phyloP scores from a whole-genome alignment of 2,329 filamentous ascomycete species.

The Thyridium curvatum region DNA sequence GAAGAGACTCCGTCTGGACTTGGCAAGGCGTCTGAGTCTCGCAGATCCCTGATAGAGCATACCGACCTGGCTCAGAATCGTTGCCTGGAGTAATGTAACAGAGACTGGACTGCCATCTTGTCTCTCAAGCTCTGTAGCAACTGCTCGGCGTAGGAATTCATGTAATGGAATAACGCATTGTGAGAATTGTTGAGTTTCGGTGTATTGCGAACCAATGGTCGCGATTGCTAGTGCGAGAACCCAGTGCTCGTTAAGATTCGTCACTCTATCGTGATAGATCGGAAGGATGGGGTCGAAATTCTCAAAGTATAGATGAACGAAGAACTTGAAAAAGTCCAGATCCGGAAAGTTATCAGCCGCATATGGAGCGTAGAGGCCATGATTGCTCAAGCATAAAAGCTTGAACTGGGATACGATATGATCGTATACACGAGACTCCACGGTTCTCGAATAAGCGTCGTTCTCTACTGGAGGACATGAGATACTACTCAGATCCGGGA shows the following conservation, averaged over 20 bases:
- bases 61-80: slow-evolving; percentile 5
- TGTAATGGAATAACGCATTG: slow-evolving; percentile 14
- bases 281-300: slow-evolving; percentile 23
- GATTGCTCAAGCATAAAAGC: neutral
- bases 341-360: slow-evolving; percentile 17
- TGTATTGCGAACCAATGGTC: slow-evolving; percentile 16
- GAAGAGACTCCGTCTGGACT: neutral
- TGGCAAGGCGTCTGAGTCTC: neutral
- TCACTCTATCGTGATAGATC: slow-evolving; percentile 15
- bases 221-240: slow-evolving; percentile 13
- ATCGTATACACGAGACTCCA: neutral
- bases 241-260: slow-evolving; percentile 10
- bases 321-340: slow-evolving; percentile 18
- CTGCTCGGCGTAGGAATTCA: slow-evolving; percentile 13
- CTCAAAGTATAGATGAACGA: slow-evolving; percentile 22
- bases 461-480: no score
- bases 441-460: no score
- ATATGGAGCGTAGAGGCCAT: slow-evolving; percentile 9
- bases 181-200: slow-evolving; percentile 11
- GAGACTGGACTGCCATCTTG: neutral
- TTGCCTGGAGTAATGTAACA: slow-evolving; percentile 2
- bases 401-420: neutral
- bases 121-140: slow-evolving; percentile 1
- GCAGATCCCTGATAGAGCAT: slow-evolving; percentile 6
- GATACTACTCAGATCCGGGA: neutral